A percentile compares a stretch with the other conserved stretches of the same genome.
Evolutionary conservation across 768 basidiomycete species (phyloP).

Genomic region (Leccinellum luteum): DNA sequence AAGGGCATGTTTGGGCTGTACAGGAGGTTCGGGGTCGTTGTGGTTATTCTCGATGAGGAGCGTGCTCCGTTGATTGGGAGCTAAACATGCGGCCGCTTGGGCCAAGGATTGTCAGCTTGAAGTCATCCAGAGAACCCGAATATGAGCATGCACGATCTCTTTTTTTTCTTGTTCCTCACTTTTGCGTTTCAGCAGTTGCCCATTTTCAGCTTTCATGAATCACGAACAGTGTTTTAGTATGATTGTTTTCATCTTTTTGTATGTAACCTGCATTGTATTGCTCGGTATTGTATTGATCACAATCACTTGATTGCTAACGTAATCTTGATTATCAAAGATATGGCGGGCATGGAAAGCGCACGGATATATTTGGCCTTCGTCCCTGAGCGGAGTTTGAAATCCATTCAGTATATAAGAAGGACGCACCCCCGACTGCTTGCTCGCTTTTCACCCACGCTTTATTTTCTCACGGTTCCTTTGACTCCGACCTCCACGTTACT

Average conservation of each 20-base stretch:
- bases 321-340: conserved; percentile 3
- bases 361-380: conserved; percentile 17
- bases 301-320: not conserved
- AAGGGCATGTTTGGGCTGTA: conserved; percentile 66
- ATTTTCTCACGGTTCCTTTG: conserved; percentile 30
- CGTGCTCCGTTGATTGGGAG: conserved; percentile 73
- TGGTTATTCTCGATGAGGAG: conserved; percentile 81
- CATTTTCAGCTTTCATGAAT: not conserved
- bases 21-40: conserved; percentile 43
- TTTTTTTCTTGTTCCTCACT: not conserved
- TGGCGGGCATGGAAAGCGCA: conserved; percentile 12
- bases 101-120: not conserved
- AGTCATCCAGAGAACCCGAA: not conserved
- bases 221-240: not conserved
- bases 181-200: not conserved
- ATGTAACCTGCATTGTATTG: conserved; percentile 3
- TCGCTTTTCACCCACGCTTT: conserved; percentile 22
- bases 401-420: conserved; percentile 26
- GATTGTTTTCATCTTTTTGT: conserved; percentile 7
- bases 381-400: conserved; percentile 33
- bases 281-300: not conserved
- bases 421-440: conserved; percentile 11
- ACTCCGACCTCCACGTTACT: conserved; percentile 19
- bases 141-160: not conserved
- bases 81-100: conserved; percentile 10